Conservation (phyloP, 2,329 filamentous ascomycete genomes). For the Trichoderma sp. region DNA sequence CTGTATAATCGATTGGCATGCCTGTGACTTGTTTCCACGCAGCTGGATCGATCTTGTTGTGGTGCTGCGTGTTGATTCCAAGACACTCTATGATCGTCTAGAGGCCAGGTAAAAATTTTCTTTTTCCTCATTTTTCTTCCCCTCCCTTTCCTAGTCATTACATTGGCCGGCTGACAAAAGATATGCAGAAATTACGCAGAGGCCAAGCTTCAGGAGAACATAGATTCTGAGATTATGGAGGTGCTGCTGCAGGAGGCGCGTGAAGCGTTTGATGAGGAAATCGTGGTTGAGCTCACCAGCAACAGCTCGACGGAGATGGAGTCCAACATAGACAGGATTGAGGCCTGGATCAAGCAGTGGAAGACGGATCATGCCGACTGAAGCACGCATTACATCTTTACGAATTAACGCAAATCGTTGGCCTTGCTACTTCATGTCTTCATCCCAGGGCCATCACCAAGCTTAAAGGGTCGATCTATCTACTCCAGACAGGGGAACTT, state of each 20-base stretch:
- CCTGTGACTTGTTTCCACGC: conserved; percentile 90
- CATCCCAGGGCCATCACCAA: background rate
- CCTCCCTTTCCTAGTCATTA: background rate
- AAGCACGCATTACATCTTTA: background rate
- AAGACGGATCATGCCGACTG: conserved; percentile 55
- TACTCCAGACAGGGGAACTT: background rate
- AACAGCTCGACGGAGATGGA: conserved; percentile 83
- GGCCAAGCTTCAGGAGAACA: conserved; percentile 88
- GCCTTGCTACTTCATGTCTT: background rate
- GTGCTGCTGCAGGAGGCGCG: conserved; percentile 86
- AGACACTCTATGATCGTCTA: conserved; percentile 79
- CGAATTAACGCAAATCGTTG: background rate
- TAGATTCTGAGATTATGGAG: conserved; percentile 97
- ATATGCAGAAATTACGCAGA: conserved; percentile 71
- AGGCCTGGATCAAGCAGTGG: conserved; percentile 81
- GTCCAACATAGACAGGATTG: conserved; percentile 78
- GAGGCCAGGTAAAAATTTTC: conserved; percentile 56
- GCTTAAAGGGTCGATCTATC: background rate
- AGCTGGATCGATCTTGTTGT: conserved; percentile 95
- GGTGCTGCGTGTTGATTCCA: conserved; percentile 79
- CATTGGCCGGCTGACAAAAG: background rate
- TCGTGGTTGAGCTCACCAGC: conserved; percentile 85
- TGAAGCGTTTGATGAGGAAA: conserved; percentile 80
- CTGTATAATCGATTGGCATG: conserved; percentile 95
- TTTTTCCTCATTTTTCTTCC: background rate